A percentile compares a stretch with the other conserved stretches of the same genome.
phyloP scores from a whole-genome alignment of 2,329 filamentous ascomycete genomes.

The Paecilomyces fulvus region DNA sequence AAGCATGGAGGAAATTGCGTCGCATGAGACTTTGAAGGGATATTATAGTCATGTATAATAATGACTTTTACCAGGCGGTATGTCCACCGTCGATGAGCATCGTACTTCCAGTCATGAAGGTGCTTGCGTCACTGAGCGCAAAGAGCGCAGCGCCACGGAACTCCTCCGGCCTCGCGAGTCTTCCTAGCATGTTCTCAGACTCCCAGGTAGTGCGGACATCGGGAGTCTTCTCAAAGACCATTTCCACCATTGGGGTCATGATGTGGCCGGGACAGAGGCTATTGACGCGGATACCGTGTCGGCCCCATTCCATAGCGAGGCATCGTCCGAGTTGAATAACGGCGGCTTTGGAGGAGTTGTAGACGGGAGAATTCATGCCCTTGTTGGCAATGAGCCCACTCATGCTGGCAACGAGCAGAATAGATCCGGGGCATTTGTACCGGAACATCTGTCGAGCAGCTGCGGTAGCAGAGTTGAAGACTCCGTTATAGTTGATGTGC shows the following conservation, averaged over 20 bases:
- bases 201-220: conserved; percentile 44
- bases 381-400: conserved; percentile 43
- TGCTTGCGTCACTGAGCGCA: conserved; percentile 57
- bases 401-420: conserved; percentile 45
- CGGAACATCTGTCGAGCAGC: conserved; percentile 42
- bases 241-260: conserved; percentile 66
- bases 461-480: conserved; percentile 40
- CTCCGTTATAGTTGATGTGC: conserved; percentile 43
- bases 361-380: conserved; percentile 35
- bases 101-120: conserved; percentile 63
- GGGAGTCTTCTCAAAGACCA: conserved; percentile 67
- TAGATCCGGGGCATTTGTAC: conserved; percentile 41
- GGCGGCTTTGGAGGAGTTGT: conserved; percentile 49
- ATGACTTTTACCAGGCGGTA: conserved; percentile 36
- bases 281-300: conserved; percentile 46
- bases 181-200: conserved; percentile 44
- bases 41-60: background rate
- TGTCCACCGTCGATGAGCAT: conserved; percentile 66
- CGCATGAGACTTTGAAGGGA: background rate
- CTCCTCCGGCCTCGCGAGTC: conserved; percentile 48
- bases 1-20: background rate
- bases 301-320: conserved; percentile 47
- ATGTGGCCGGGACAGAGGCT: conserved; percentile 47
- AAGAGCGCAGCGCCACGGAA: conserved; percentile 60
- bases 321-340: conserved; percentile 45